Evolutionary conservation across 2,329 filamentous ascomycete genomes (phyloP).

Genomic region (Paecilomyces sp.): DNA sequence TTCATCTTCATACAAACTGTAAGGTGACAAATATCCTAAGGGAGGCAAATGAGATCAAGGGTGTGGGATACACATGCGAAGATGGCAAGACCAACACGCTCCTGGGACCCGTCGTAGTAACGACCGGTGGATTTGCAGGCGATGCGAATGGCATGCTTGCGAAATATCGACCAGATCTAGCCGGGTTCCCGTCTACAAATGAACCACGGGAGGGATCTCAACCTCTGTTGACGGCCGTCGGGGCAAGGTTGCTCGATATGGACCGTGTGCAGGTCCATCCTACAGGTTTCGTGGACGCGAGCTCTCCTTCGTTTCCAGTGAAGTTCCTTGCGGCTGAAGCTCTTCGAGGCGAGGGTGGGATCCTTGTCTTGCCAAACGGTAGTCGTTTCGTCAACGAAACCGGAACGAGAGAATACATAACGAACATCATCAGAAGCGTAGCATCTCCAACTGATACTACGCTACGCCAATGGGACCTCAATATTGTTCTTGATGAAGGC

Average conservation of each 20-base stretch:
- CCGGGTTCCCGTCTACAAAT: conserved; percentile 56
- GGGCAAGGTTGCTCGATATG: conserved; percentile 40
- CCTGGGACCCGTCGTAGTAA: conserved; percentile 52
- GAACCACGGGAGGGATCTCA: conserved; percentile 52
- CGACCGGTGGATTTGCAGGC: conserved; percentile 56
- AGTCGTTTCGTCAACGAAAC: conserved; percentile 57
- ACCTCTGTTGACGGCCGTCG: conserved; percentile 30
- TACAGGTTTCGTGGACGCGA: conserved; percentile 56
- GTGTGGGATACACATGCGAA: conserved; percentile 44
- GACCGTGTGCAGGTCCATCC: conserved; percentile 56
- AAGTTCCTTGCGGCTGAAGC: conserved; percentile 61
- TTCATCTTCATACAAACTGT: conserved; percentile 46
- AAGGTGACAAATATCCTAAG: conserved; percentile 47
- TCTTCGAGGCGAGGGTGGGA: conserved; percentile 56
- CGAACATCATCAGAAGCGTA: conserved; percentile 43
- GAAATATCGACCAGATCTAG: conserved; percentile 52
- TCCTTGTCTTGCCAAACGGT: conserved; percentile 39
- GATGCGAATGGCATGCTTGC: conserved; percentile 52
- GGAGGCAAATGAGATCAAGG: conserved; percentile 33
- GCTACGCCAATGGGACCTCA: conserved; percentile 51
- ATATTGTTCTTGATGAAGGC: conserved; percentile 54
- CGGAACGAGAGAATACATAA: conserved; percentile 52
- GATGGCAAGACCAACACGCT: conserved; percentile 29
- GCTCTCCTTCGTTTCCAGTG: conserved; percentile 36
- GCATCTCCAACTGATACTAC: conserved; percentile 21